Conservation (phyloP, 1,284 basidiomycete species). For the Taiwanofungus camphoratus region DNA sequence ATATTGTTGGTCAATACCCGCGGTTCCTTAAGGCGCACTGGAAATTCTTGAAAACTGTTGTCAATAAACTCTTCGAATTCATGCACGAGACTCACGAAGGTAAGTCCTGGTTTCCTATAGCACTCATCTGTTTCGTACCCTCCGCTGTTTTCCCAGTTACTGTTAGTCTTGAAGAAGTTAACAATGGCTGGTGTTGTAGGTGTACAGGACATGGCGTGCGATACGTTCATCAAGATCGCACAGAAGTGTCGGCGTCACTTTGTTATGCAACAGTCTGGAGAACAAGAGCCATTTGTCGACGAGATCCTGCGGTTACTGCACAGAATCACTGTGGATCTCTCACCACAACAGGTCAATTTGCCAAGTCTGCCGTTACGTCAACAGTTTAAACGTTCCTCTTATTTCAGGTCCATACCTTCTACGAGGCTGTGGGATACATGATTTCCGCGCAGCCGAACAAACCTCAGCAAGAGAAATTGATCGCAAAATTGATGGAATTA, state of each 20-base stretch:
- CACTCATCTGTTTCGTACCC: constrained; percentile 7
- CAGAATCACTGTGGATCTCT: constrained; percentile 92
- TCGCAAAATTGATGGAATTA: constrained; percentile 93
- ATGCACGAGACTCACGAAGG: constrained; percentile 99
- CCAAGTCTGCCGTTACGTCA: not conserved
- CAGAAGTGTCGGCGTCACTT: constrained; percentile 99
- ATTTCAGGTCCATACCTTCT: constrained; percentile 86
- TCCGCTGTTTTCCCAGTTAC: constrained; percentile 7
- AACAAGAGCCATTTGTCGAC: constrained; percentile 97
- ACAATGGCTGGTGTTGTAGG: constrained; percentile 37
- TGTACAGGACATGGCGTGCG: constrained; percentile 99
- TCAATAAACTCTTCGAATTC: constrained; percentile 99
- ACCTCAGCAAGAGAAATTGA: constrained; percentile 92
- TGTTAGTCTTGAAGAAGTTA: constrained; percentile 14
- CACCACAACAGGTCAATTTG: constrained; percentile 79
- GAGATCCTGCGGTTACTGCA: constrained; percentile 93
- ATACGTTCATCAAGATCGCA: constrained; percentile 99
- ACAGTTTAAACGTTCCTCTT: constrained; percentile 2
- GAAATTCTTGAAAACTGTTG: constrained; percentile 99
- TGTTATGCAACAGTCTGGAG: constrained; percentile 97
- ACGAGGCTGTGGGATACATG: constrained; percentile 99
- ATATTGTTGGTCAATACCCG: constrained; percentile 99
- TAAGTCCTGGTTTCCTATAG: constrained; percentile 25
- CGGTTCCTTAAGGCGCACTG: constrained; percentile 99
- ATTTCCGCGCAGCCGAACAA: constrained; percentile 99